These are phyloP conservation scores for Leishmania guyanensis DNA, from an alignment of 208 protist species.

Conservation along the genomic window DNA sequence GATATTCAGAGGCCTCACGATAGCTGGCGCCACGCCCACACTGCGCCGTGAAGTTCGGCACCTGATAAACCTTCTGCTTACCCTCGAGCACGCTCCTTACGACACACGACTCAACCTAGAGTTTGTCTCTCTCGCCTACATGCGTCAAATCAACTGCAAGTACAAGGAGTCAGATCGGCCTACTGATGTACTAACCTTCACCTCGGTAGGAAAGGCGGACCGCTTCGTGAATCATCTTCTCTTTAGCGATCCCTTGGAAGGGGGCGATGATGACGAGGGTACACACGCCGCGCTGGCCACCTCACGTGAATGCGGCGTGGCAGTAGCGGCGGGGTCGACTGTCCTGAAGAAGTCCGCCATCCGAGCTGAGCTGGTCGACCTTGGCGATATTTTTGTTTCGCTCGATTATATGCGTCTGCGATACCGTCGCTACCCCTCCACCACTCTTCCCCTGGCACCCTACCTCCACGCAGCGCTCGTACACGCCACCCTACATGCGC, in stretches of 20 bases:
- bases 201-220: constrained; percentile 18
- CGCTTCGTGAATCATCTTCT: constrained; percentile 48
- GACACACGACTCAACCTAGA: constrained; percentile 52
- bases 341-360: neutral
- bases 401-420: constrained; percentile 65
- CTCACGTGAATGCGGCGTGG: neutral
- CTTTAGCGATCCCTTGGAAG: constrained; percentile 27
- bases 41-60: constrained; percentile 35
- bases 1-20: constrained; percentile 34
- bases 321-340: no score
- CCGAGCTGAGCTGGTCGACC: constrained; percentile 40
- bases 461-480: constrained; percentile 74
- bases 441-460: constrained; percentile 55
- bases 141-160: constrained; percentile 56
- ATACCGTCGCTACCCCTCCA: constrained; percentile 24
- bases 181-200: constrained; percentile 87
- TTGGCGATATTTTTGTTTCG: constrained; percentile 77
- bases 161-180: constrained; percentile 44
- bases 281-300: neutral
- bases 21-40: constrained; percentile 42
- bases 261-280: neutral
- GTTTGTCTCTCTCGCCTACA: constrained; percentile 48
- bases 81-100: constrained; percentile 41
- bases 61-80: constrained; percentile 43
- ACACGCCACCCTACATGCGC: constrained; percentile 75